These are phyloP conservation scores for Camellia lanceoleosa DNA, from an alignment of 148 eudicot genomes.

Conservation along the genomic window DNA sequence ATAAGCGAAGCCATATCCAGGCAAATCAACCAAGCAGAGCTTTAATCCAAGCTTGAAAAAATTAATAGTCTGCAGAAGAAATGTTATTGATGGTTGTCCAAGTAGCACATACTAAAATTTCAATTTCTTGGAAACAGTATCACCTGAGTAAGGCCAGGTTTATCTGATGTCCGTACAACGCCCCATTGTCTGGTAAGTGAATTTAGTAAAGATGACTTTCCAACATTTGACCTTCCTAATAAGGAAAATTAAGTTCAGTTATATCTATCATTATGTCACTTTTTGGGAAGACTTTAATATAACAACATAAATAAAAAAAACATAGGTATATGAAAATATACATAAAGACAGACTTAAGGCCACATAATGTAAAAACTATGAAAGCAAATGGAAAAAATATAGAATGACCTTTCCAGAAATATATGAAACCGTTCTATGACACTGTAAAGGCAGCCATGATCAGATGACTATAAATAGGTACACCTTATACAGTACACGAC, in stretches of 20 bases:
- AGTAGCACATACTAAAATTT: conserved; percentile 6
- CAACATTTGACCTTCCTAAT: conserved; percentile 95
- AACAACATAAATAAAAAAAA: neutral
- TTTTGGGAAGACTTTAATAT: neutral
- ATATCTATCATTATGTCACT: conserved; percentile 1
- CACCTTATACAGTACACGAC: neutral
- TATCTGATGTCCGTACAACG: conserved; percentile 91
- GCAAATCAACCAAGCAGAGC: conserved; percentile 85
- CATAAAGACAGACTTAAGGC: conserved; percentile 1
- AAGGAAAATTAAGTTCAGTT: conserved; percentile 12
- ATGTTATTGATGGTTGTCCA: conserved; percentile 14
- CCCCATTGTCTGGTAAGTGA: conserved; percentile 98
- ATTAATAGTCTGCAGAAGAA: conserved; percentile 70
- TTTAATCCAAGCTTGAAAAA: conserved; percentile 87
- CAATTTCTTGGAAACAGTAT: conserved; percentile 13
- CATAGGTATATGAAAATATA: neutral
- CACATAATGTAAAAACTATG: neutral
- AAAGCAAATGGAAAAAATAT: neutral
- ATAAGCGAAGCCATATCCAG: conserved; percentile 97
- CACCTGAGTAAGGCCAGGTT: conserved; percentile 98
- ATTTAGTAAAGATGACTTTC: conserved; percentile 88
- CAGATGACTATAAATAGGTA: neutral
- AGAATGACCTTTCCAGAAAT: neutral
- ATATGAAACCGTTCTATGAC: neutral
- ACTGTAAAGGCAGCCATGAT: neutral